phyloP scores from a whole-genome alignment of 768 basidiomycete species.

The Rubroboletus pulcherrimus region DNA sequence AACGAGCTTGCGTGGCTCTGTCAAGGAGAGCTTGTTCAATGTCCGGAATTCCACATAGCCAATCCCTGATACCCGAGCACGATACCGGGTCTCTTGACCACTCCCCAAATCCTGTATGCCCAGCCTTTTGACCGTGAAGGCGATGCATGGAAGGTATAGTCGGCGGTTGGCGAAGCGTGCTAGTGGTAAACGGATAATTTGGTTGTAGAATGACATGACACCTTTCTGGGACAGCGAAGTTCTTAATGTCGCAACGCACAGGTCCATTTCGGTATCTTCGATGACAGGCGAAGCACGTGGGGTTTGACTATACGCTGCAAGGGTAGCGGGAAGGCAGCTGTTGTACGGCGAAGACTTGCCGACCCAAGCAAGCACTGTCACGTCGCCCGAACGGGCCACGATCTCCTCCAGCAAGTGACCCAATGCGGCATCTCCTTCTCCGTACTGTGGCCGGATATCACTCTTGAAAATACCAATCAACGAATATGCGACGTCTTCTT shows the following conservation, averaged over 20 bases:
- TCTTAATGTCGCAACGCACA: background rate
- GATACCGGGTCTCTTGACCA: background rate
- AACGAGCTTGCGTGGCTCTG: background rate
- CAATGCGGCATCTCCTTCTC: background rate
- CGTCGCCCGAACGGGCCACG: background rate
- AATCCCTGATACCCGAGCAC: background rate
- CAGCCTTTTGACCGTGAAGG: background rate
- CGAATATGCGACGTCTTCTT: constrained; percentile 8
- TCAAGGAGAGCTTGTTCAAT: background rate
- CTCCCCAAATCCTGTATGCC: background rate
- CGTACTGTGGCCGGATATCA: constrained; percentile 6
- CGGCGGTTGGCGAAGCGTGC: background rate
- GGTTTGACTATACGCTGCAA: background rate
- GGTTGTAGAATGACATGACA: background rate
- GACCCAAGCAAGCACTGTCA: constrained; percentile 4
- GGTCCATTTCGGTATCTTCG: background rate
- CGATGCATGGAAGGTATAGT: background rate
- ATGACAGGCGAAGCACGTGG: background rate
- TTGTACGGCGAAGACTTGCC: constrained; percentile 4
- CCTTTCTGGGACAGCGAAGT: background rate
- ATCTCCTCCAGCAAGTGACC: constrained; percentile 9
- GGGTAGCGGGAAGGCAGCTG: constrained; percentile 6
- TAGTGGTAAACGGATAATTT: background rate
- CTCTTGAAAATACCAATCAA: background rate
- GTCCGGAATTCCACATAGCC: constrained; percentile 1